Percentiles rank a stretch among this genome's conserved stretches.
These are phyloP conservation scores for Phialemonium atrogriseum DNA, from an alignment of 2,329 filamentous ascomycete species.

Conservation along the genomic window DNA sequence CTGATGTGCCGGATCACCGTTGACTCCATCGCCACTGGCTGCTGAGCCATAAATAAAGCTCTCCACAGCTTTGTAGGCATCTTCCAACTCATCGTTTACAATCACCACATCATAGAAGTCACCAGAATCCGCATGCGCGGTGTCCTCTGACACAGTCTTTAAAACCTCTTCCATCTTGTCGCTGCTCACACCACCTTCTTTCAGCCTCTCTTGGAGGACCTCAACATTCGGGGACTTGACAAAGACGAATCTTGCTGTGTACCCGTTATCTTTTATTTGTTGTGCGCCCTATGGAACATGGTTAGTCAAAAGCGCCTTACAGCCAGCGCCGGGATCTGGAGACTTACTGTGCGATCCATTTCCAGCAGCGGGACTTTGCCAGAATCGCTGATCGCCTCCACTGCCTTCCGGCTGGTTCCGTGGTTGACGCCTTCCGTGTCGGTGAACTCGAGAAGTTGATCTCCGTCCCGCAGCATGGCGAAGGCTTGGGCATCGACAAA, in stretches of 20 bases:
- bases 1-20: not conserved
- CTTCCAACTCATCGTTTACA: conserved; percentile 41
- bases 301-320: conserved; percentile 2
- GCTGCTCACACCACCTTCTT: conserved; percentile 31
- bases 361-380: conserved; percentile 54
- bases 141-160: conserved; percentile 26
- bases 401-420: conserved; percentile 45
- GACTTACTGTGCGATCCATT: conserved; percentile 43
- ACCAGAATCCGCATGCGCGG: conserved; percentile 34
- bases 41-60: conserved; percentile 34
- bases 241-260: conserved; percentile 46
- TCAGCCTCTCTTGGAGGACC: conserved; percentile 30
- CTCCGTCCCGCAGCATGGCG: conserved; percentile 49
- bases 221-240: conserved; percentile 34
- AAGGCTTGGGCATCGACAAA: conserved; percentile 50
- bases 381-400: conserved; percentile 41
- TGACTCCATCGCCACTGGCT: not conserved
- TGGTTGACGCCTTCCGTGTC: conserved; percentile 41
- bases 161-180: conserved; percentile 37
- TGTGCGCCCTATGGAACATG: conserved; percentile 36
- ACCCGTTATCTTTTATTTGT: conserved; percentile 49
- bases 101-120: conserved; percentile 43
- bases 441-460: conserved; percentile 50
- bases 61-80: conserved; percentile 38
- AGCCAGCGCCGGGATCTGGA: not conserved